Evolutionary conservation across 2,329 filamentous ascomycete genomes (phyloP).

Genomic region (Hypoxylon sp.): DNA sequence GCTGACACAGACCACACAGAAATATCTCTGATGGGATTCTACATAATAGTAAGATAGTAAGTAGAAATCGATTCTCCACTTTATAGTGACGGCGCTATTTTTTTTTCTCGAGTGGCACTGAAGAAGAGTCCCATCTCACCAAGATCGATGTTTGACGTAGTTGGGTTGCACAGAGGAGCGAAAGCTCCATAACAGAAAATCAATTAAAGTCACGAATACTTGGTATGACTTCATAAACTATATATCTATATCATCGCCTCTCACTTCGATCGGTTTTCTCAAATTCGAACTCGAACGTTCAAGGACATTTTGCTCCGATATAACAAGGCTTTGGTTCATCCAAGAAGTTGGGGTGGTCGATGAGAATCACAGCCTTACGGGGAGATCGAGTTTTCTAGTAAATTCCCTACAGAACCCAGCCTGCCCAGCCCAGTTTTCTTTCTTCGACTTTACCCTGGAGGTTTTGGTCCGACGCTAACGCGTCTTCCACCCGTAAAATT

Average conservation of each 20-base stretch:
- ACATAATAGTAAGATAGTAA: background rate
- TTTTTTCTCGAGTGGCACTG: constrained; percentile 2
- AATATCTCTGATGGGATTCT: background rate
- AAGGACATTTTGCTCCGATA: constrained; percentile 40
- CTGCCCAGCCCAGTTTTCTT: constrained; percentile 25
- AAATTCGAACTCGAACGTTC: constrained; percentile 3
- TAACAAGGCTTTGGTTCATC: constrained; percentile 12
- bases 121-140: constrained; percentile 12
- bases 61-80: constrained; percentile 12
- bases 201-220: constrained; percentile 7
- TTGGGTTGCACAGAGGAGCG: constrained; percentile 18
- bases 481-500: constrained; percentile 24
- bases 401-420: constrained; percentile 22
- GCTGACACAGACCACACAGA: constrained; percentile 7
- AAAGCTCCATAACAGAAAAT: constrained; percentile 19
- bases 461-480: constrained; percentile 47
- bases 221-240: constrained; percentile 33
- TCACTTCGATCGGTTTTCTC: background rate
- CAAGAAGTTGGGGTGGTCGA: constrained; percentile 2
- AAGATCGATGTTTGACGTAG: constrained; percentile 24
- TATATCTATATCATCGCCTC: constrained; percentile 19
- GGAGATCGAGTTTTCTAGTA: constrained; percentile 43
- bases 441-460: constrained; percentile 40
- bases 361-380: constrained; percentile 41
- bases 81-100: constrained; percentile 10